Evolutionary conservation across 2,329 filamentous ascomycete species (phyloP), one percentile per base, ranked within the genome.

Genomic region (Aspergillus carbonarius): DNA sequence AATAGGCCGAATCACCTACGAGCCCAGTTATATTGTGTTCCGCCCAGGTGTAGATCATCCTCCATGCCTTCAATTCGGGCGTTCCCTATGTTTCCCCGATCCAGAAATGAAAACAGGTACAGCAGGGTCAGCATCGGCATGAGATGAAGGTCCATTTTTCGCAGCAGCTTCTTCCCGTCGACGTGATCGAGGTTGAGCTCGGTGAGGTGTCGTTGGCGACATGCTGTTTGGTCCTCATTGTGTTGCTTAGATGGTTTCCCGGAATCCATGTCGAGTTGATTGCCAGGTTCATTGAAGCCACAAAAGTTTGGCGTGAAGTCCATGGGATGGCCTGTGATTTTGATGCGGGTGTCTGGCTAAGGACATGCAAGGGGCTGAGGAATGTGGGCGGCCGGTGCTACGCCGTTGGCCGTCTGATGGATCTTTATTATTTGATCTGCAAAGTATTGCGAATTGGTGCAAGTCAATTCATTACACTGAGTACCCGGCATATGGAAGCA

Each of bases 51-150:
- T 8, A 57, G 35, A 25, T 57, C 55, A 12, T 40, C 55, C 20
- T 57, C 55, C 55, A 57, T 57, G 12, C 55, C 55, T 25, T 57
- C 55, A 18, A 57, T 57, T 9, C 46, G 46, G 23, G 55, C 55
- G 23, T 57, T 57, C 5, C 55, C 55, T 15, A 57, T 57, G 15
- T 57, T 57, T 8, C 55, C 55, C 12, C 55, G 48, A 15, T 57
- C 55, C 4, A 57, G 55, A 30, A 57, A 57, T 37, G 47, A 57
- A 27, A 57, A 52, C 4, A 57, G 55, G 27, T 57, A 57, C 9
- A 57, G 55, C 4, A 57, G 48, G 4, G 55, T 57, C 27, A 57
- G 18, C 25, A 57, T 42, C 5, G 55, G 55, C 47, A 57, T 57
- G 5, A 57, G 37, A 18, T 44, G 55, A 25, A 52, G 25, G 23